Evolutionary conservation across 257 asterid species (phyloP), one percentile per base, ranked within the genome.

Genomic region (Verbascum thapsus): DNA sequence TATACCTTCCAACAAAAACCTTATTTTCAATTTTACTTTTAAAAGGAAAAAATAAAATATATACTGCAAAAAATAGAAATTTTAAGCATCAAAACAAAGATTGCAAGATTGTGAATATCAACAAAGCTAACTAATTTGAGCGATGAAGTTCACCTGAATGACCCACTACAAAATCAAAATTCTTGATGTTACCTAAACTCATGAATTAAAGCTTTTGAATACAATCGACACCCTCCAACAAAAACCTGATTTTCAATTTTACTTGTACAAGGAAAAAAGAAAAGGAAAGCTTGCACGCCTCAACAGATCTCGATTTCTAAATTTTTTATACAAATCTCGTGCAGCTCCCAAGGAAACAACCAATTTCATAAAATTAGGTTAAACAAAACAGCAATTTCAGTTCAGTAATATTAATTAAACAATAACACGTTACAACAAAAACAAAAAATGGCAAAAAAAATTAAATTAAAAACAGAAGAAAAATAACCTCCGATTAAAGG

Each of bases 251-350:
- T 6, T 26, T 26, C 32, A 26, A 26, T 26, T 22, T 44, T 17
- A 3, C n/a, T 20, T 22, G 11, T 18, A 13, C 20, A 17, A 10
- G 3, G 5, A 54, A 47, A 53, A 44, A 16, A 17, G 0, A 7
- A 53, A 44, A 34, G 20, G 0, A 8, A 61, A 56, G 32, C 35
- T 7, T 44, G 34, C 12, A 20, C 62, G 53, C 64, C 50, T 45
- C 4, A 57, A 45, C 72, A 75, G 82, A 80, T 80, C 85, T 70
- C 64, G 17, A 51, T 58, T 47, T 32, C 54, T 51, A 69, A 15
- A 38, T 49, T 63, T 49, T 51, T 71, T 60, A 70, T 63, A 71
- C 42, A 44, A 68, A 47, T 61, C 18, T 18, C 38, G 40, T 50
- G 16, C 16, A 48, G 41, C 55, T 53, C 66, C 44, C 5, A 64